Conservation (phyloP, 176 grass and related monocot species). For the Microstegium vimineum region DNA sequence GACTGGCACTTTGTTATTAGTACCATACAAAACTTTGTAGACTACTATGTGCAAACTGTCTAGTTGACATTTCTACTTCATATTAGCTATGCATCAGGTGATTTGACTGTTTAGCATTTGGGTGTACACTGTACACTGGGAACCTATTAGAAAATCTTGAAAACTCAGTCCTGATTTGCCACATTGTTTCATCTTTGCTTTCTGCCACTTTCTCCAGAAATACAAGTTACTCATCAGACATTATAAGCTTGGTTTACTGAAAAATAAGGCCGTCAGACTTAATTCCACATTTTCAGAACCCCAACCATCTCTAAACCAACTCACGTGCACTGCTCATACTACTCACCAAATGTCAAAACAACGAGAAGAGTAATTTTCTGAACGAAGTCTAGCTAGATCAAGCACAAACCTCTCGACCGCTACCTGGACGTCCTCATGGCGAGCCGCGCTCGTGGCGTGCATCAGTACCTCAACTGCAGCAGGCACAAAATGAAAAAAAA, state of each 20-base stretch:
- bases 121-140: neutral
- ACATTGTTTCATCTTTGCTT: neutral
- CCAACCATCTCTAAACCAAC: neutral
- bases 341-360: neutral
- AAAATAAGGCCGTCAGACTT: neutral
- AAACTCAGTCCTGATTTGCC: neutral
- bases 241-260: neutral
- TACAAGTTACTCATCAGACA: neutral
- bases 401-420: conserved; percentile 77
- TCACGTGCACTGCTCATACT: neutral
- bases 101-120: neutral
- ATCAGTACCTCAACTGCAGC: conserved; percentile 89
- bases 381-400: neutral
- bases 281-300: neutral
- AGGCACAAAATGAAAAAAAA: conserved; percentile 2
- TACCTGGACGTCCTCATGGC: conserved; percentile 47
- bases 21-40: neutral
- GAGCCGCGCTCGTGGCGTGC: conserved; percentile 64
- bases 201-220: neutral
- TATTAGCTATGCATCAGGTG: neutral
- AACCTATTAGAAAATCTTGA: neutral
- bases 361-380: neutral
- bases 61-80: neutral
- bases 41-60: neutral
- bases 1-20: neutral